Evolutionary conservation across 805 yeast species (phyloP), one percentile per base, ranked within the genome.

Genomic region (Lipomyces sp.): DNA sequence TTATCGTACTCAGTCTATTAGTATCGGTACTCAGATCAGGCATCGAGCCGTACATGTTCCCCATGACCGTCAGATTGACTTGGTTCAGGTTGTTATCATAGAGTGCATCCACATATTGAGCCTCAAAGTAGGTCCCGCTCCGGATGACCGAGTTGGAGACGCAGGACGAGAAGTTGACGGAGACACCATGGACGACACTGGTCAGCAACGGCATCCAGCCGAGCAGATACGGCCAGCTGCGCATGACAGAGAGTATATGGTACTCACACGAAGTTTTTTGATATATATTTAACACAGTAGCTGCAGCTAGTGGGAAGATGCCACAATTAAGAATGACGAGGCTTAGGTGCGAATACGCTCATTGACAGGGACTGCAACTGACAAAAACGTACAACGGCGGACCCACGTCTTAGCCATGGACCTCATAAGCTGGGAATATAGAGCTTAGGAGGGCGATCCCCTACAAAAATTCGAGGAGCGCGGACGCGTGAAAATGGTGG

Each of bases 1-100:
- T n/a, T 4, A 10, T 15, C 71, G 29, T 61, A 68, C 71, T 69
- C 29, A 69, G 63, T 4, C 69, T 60, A 39, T 69, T 69, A 18
- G 72, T 67, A 8, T 51, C 56, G 37, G 59, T 53, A 37, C 67
- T 59, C 60, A 18, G 55, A 55, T 69, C 69, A 15, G 67, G 67
- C 37, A 67, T 15, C 32, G 69, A 59, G 57, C 69, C 69, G 32
- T 39, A 48, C 69, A 67, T 64, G 57, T 58, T 34, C 33, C 72
- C 72, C 30, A 45, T 15, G 60, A 69, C 63, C 1, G 61, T 33
- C 29, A 67, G 11, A 42, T 56, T 29, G 57, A 67, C 62, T 53
- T 30, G 51, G 29, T 61, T 64, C 6, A 30, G 42, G 24, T 15
- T 53, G 10, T 34, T n/a, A 63, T 67, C 66, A 57, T 67, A 67